Conservation (phyloP, 2,329 filamentous ascomycete species). For the Ascochyta koolunga region DNA sequence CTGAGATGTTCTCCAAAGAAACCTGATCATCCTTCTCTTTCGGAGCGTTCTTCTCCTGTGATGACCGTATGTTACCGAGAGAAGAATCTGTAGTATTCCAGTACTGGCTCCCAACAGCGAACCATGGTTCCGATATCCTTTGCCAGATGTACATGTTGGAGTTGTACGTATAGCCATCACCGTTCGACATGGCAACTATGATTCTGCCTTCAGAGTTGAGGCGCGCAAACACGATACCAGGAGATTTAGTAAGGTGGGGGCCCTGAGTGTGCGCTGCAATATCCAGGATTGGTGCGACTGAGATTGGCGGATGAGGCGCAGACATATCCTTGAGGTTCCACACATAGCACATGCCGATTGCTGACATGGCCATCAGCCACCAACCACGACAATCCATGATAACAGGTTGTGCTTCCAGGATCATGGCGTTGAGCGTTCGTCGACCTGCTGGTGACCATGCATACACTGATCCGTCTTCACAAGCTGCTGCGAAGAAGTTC, state of each 20-base stretch:
- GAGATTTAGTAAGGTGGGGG: slow-evolving; percentile 76
- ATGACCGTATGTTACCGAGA: slow-evolving; percentile 78
- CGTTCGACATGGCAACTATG: slow-evolving; percentile 89
- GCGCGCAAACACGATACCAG: slow-evolving; percentile 87
- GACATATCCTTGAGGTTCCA: slow-evolving; percentile 88
- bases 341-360: slow-evolving; percentile 86
- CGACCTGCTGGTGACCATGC: slow-evolving; percentile 92
- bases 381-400: slow-evolving; percentile 89
- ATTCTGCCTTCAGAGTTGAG: slow-evolving; percentile 87
- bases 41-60: slow-evolving; percentile 40
- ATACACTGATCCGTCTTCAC: slow-evolving; percentile 89
- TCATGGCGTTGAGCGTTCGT: slow-evolving; percentile 79
- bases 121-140: slow-evolving; percentile 95
- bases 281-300: slow-evolving; percentile 86
- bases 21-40: slow-evolving; percentile 55
- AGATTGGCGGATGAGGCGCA: slow-evolving; percentile 87
- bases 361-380: slow-evolving; percentile 89
- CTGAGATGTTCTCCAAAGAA: slow-evolving; percentile 71
- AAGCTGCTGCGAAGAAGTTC: slow-evolving; percentile 89
- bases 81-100: slow-evolving; percentile 98
- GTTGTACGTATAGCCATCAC: slow-evolving; percentile 91
- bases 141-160: slow-evolving; percentile 90
- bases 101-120: slow-evolving; percentile 96
- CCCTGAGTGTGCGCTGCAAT: slow-evolving; percentile 80
- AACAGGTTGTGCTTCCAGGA: slow-evolving; percentile 90